Evolutionary conservation across 2,329 filamentous ascomycete genomes (phyloP).

Genomic region (Penicillium sumatraense): DNA sequence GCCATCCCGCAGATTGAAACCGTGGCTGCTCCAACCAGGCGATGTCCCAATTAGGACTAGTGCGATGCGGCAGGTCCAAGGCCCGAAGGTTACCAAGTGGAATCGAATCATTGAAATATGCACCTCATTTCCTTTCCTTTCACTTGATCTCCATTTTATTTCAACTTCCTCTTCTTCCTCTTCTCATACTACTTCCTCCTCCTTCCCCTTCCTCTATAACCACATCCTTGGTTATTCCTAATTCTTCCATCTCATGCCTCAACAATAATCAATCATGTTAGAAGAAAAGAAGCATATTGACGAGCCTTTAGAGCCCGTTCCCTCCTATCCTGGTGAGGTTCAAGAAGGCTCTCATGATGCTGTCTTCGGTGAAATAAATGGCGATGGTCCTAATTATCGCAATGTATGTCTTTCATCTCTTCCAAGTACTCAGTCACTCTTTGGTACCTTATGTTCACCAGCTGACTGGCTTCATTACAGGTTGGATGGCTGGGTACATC

Average conservation of each 20-base stretch:
- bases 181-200: not conserved
- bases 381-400: constrained; percentile 24
- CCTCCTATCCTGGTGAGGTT: constrained; percentile 7
- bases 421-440: not conserved
- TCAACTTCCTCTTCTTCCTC: not conserved
- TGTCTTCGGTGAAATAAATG: constrained; percentile 24
- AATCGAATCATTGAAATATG: not conserved
- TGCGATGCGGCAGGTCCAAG: not conserved
- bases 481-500: constrained; percentile 51
- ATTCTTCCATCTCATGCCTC: no score
- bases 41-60: not conserved
- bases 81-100: no score
- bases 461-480: constrained; percentile 20
- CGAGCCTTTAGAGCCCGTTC: not conserved
- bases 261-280: constrained; percentile 6
- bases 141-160: not conserved
- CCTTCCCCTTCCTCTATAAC: not conserved
- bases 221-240: no score
- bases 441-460: not conserved
- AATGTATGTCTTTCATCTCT: constrained; percentile 11
- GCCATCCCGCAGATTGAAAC: not conserved
- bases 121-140: not conserved
- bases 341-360: constrained; percentile 15
- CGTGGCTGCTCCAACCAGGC: not conserved
- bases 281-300: constrained; percentile 11